Evolutionary conservation across 768 basidiomycete genomes (phyloP), one percentile per base, ranked within the genome.

Genomic region (Guyanaporus albipodus): DNA sequence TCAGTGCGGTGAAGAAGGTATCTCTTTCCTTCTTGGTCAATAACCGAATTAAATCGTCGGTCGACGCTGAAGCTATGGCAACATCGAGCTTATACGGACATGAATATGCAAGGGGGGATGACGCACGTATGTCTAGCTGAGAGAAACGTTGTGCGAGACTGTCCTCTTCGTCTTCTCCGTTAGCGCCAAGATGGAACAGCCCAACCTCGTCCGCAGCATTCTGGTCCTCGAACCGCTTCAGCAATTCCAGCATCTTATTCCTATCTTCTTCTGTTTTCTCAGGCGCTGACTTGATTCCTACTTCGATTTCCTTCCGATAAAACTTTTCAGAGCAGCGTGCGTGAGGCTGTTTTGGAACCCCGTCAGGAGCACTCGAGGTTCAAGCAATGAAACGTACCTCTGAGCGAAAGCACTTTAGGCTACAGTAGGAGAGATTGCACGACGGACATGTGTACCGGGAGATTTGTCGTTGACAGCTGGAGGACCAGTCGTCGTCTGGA

Each of bases 381-480:
- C 15, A 41, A 40, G 34, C 32, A 8, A 6, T 17, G 45, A 46
- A 23, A 62, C 76, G 50, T 64, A 85, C 86, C 67, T 79, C 71
- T 23, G 85, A 84, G 35, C 83, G 80, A 68, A 89, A 93, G 67
- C 91, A 93, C 10, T 71, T 68, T 24, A 91, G 63, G 22, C 87
- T 87, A 67, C 91, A 93, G 57, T 92, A 92, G 0, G 77, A 76
- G 22, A 85, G 68, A 58, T 91, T 91, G 68, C 91, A 93, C 26
- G 73, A 73, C 19, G 91, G 85, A 53, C 91, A 93, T 1, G 81
- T 83, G 65, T 93, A 93, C 58, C 81, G 83, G 15, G 87, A 78
- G 53, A 87, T 75, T 56, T 88, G 84, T 58, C 85, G 74, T 26
- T 72, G 75, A 69, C 89, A 92, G 56, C 89, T 92, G 49, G 53